Conservation (phyloP, 2,329 filamentous ascomycete genomes). For the Cladosporium sp. region DNA sequence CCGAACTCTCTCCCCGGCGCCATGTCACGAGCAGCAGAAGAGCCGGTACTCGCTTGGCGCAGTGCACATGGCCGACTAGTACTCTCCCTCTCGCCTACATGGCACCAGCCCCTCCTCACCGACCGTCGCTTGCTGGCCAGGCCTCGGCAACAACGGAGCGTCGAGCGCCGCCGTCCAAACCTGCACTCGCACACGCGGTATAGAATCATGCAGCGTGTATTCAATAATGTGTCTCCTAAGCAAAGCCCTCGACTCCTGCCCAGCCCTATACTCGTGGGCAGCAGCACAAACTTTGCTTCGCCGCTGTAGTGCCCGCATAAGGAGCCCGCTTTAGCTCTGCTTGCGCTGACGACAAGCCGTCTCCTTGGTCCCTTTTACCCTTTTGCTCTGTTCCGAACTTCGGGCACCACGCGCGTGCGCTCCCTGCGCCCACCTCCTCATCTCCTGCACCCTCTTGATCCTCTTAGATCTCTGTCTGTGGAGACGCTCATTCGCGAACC, state of each 20-base stretch:
- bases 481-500: background rate
- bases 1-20: constrained; percentile 1
- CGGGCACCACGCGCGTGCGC: constrained; percentile 1
- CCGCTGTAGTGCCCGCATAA: background rate
- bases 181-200: no score
- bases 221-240: no score
- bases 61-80: no score
- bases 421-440: background rate
- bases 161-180: no score
- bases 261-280: background rate
- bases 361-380: background rate
- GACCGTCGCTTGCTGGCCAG: no score
- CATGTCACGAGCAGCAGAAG: background rate
- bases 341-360: background rate
- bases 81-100: no score
- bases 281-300: background rate
- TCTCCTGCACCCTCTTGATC: constrained; percentile 1
- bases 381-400: background rate
- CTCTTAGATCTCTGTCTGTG: constrained; percentile 5
- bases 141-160: no score
- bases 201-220: no score
- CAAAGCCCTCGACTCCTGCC: background rate
- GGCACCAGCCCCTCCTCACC: no score
- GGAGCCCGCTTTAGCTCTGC: background rate
- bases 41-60: background rate